These are phyloP conservation scores for Moricandia arvensis DNA, from an alignment of 345 rosid species.

Conservation along the genomic window DNA sequence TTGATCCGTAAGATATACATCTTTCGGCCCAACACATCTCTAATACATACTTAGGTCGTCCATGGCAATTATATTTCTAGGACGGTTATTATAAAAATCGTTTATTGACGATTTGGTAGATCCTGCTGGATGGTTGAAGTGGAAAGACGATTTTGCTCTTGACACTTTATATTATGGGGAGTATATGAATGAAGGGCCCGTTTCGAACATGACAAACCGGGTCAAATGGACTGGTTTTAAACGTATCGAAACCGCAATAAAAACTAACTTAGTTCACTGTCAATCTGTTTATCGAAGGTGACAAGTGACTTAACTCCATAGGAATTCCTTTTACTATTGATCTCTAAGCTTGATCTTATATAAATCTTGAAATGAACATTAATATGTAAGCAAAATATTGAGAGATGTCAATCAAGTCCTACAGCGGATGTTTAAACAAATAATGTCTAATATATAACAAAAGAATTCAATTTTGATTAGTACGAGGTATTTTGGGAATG, in stretches of 20 bases:
- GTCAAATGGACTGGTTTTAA: conserved; percentile 77
- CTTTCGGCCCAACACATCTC: no score
- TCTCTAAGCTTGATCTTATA: conserved; percentile 10
- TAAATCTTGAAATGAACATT: neutral
- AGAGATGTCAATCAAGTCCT: no score
- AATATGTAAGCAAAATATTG: neutral
- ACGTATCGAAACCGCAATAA: conserved; percentile 43
- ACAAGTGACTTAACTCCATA: conserved; percentile 63
- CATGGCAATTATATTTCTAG: conserved; percentile 79
- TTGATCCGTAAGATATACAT: no score
- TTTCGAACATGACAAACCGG: conserved; percentile 58
- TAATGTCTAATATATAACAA: no score
- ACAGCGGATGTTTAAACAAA: no score
- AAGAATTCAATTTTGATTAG: no score
- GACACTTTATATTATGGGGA: conserved; percentile 71
- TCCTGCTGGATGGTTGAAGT: conserved; percentile 76
- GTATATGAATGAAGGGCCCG: conserved; percentile 66
- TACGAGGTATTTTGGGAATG: no score
- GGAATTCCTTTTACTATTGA: conserved; percentile 44
- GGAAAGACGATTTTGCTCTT: conserved; percentile 57
- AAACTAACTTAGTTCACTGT: conserved; percentile 62
- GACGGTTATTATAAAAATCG: conserved; percentile 52
- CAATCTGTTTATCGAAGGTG: conserved; percentile 63
- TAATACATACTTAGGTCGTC: conserved; percentile 80
- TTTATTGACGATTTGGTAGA: conserved; percentile 60